Evolutionary conservation across 2,329 filamentous ascomycete genomes (phyloP).

Genomic region (Daldinia eschscholtzii): DNA sequence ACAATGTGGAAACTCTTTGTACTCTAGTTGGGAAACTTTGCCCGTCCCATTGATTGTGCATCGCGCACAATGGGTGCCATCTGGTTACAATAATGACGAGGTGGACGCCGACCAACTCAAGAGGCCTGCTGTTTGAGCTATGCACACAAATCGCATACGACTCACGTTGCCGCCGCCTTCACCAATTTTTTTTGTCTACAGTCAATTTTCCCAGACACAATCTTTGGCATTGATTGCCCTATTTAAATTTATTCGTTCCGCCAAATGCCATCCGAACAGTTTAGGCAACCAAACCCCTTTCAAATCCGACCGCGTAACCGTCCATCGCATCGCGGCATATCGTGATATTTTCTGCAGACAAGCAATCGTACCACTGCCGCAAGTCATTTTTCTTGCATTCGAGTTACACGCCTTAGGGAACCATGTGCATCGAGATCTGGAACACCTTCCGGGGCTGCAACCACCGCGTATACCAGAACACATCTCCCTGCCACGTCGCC

Average conservation of each 20-base stretch:
- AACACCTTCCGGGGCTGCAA: constrained; percentile 49
- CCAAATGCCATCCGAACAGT: constrained; percentile 8
- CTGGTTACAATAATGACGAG: constrained; percentile 14
- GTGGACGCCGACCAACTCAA: constrained; percentile 16
- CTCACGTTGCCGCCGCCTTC: background rate
- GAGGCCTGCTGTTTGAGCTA: constrained; percentile 13
- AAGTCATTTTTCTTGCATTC: background rate
- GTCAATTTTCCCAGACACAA: constrained; percentile 7
- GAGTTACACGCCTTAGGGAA: constrained; percentile 16
- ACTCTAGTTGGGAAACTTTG: background rate
- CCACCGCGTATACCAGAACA: constrained; percentile 55
- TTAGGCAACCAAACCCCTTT: constrained; percentile 7
- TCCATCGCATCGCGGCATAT: constrained; percentile 5
- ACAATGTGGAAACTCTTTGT: constrained; percentile 26
- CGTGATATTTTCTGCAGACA: constrained; percentile 6
- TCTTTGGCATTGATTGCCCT: constrained; percentile 4
- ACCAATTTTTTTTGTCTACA: background rate
- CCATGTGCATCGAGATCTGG: constrained; percentile 54
- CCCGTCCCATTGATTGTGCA: background rate
- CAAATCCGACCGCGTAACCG: background rate
- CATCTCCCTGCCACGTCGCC: constrained; percentile 50
- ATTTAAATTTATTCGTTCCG: constrained; percentile 6
- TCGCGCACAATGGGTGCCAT: constrained; percentile 20
- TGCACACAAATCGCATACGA: constrained; percentile 10
- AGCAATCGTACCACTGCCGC: constrained; percentile 17